A percentile compares a stretch with the other conserved stretches of the same genome.
These are phyloP conservation scores for Vitis rotundifolia DNA, from an alignment of 164 flowering plant genomes.

Conservation along the genomic window DNA sequence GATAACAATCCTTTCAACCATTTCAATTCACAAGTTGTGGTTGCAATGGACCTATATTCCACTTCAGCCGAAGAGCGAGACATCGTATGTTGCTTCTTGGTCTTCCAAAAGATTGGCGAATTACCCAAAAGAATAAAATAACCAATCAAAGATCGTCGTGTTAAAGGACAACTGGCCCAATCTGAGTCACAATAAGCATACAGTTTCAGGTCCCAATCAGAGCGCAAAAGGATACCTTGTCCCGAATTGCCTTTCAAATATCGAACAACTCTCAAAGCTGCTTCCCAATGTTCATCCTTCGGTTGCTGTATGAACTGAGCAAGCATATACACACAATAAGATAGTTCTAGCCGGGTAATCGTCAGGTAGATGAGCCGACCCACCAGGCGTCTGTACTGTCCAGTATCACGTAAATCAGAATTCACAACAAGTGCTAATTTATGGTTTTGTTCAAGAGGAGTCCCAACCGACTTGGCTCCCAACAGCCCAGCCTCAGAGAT, in stretches of 20 bases:
- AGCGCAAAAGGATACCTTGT: background rate
- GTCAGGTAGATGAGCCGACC: slow-evolving; percentile 9
- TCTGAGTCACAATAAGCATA: slow-evolving; percentile 2
- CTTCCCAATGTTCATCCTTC: background rate
- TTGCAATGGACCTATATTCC: slow-evolving; percentile 5
- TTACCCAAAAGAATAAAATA: slow-evolving; percentile 1
- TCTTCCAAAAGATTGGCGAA: slow-evolving; percentile 3
- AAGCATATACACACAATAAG: slow-evolving; percentile 4
- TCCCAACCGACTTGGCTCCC: background rate
- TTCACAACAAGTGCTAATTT: background rate
- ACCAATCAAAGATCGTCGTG: slow-evolving; percentile 2
- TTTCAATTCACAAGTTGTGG: slow-evolving; percentile 1
- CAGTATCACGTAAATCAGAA: background rate
- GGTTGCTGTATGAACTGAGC: slow-evolving; percentile 1
- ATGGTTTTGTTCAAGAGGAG: background rate
- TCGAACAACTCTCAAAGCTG: background rate
- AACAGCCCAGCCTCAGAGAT: background rate
- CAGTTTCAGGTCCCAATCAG: background rate
- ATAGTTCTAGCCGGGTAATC: slow-evolving; percentile 4
- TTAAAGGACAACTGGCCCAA: slow-evolving; percentile 6
- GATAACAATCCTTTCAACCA: background rate
- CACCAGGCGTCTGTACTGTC: background rate
- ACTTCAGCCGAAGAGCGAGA: slow-evolving; percentile 12
- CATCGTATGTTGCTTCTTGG: slow-evolving; percentile 11
- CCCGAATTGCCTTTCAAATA: background rate